phyloP scores from a whole-genome alignment of 2,329 filamentous ascomycete species.

The Leptographium radiaticola region DNA sequence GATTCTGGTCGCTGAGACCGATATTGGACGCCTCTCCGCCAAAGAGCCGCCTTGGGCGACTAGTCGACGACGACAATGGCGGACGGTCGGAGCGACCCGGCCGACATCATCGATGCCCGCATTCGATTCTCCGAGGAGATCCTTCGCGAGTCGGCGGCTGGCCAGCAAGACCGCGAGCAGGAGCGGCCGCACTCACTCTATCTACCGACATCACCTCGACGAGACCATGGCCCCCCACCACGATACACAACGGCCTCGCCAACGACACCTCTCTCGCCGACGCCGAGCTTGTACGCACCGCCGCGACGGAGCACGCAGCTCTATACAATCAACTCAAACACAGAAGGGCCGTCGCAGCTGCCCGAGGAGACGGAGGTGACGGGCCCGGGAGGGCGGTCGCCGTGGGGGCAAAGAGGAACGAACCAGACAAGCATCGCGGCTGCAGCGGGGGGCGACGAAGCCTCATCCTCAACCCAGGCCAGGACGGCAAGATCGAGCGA shows the following conservation, averaged over 20 bases:
- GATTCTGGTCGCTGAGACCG: background rate
- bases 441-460: background rate
- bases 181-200: background rate
- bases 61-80: constrained; percentile 1
- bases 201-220: background rate
- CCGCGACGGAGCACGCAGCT: constrained; percentile 14
- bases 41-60: background rate
- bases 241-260: background rate
- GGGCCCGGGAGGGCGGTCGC: background rate
- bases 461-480: background rate
- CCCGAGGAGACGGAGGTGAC: background rate
- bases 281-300: constrained; percentile 3
- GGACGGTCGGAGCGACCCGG: constrained; percentile 5
- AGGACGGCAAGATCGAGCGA: background rate
- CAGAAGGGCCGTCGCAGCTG: constrained; percentile 6
- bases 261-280: background rate
- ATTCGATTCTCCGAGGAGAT: constrained; percentile 16
- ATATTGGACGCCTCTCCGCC: background rate
- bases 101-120: constrained; percentile 5
- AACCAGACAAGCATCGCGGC: background rate
- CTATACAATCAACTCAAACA: constrained; percentile 20
- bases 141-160: constrained; percentile 7
- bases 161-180: background rate
- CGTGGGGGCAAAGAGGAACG: background rate
- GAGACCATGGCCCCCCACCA: background rate